Evolutionary conservation across 2,329 filamentous ascomycete species (phyloP).

Genomic region (Ceratocystis diversiconidia): DNA sequence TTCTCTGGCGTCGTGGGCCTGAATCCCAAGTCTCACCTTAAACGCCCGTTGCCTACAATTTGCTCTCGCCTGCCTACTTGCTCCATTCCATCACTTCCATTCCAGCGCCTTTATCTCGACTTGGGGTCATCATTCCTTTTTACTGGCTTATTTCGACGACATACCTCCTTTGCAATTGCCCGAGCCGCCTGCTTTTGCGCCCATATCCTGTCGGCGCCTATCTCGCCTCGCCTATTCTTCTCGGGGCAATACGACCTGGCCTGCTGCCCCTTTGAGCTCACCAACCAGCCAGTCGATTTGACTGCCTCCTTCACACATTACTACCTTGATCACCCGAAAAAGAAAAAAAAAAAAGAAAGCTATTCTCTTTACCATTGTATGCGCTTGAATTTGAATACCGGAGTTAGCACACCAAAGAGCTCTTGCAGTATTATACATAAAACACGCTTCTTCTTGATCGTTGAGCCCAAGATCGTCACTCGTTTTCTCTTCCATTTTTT

Average conservation of each 20-base stretch:
- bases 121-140: not conserved
- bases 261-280: not conserved
- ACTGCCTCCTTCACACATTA: not conserved
- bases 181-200: not conserved
- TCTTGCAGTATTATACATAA: no score
- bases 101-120: not conserved
- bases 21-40: not conserved
- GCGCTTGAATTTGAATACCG: no score
- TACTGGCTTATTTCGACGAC: conserved; percentile 6
- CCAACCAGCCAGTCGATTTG: not conserved
- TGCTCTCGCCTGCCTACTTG: not conserved
- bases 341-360: no score
- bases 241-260: not conserved
- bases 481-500: no score
- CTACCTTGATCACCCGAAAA: not conserved
- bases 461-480: no score
- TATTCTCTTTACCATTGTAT: no score
- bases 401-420: no score
- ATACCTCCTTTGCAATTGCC: not conserved
- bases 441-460: no score
- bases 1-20: not conserved
- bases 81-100: not conserved
- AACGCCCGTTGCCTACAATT: not conserved
- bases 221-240: not conserved
- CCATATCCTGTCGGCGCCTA: not conserved